A percentile compares a stretch with the other conserved stretches of the same genome.
phyloP scores from a whole-genome alignment of 805 yeast genomes.

The Candida wancherniae region DNA sequence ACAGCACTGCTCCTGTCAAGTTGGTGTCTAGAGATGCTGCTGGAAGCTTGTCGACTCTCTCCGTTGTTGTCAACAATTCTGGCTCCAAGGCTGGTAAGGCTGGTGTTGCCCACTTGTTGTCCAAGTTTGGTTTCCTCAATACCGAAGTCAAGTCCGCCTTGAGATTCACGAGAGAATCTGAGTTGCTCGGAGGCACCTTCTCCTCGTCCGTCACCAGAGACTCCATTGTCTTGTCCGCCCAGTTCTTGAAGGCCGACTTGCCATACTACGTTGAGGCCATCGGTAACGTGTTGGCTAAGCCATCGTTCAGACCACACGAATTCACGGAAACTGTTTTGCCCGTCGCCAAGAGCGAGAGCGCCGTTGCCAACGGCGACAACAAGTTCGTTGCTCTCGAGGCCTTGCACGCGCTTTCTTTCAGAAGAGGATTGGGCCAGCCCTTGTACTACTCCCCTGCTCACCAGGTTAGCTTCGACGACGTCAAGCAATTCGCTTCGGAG shows the following conservation, averaged over 20 bases:
- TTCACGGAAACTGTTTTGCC: constrained; percentile 78
- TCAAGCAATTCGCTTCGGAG: constrained; percentile 60
- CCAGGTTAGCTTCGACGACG: constrained; percentile 53
- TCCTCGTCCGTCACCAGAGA: constrained; percentile 75
- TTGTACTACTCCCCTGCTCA: constrained; percentile 66
- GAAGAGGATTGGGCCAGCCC: constrained; percentile 84
- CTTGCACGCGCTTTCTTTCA: constrained; percentile 76
- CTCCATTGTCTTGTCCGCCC: constrained; percentile 70
- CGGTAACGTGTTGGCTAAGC: constrained; percentile 65
- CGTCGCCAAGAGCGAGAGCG: constrained; percentile 60
- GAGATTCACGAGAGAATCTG: constrained; percentile 91
- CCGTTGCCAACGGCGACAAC: constrained; percentile 48
- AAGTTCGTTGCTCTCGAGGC: constrained; percentile 65
- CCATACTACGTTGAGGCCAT: constrained; percentile 89
- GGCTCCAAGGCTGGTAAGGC: constrained; percentile 74
- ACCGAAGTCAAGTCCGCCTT: constrained; percentile 80
- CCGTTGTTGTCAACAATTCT: constrained; percentile 74
- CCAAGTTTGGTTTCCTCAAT: constrained; percentile 80
- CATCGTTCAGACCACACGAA: constrained; percentile 81
- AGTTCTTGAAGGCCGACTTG: constrained; percentile 79
- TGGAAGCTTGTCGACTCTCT: constrained; percentile 66
- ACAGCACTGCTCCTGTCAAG: constrained; percentile 43
- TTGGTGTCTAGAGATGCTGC: constrained; percentile 53
- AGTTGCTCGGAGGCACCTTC: constrained; percentile 84
- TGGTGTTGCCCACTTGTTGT: constrained; percentile 82